These are phyloP conservation scores for Raddia distichophylla DNA, from an alignment of 176 grass and related monocot species.

Conservation along the genomic window DNA sequence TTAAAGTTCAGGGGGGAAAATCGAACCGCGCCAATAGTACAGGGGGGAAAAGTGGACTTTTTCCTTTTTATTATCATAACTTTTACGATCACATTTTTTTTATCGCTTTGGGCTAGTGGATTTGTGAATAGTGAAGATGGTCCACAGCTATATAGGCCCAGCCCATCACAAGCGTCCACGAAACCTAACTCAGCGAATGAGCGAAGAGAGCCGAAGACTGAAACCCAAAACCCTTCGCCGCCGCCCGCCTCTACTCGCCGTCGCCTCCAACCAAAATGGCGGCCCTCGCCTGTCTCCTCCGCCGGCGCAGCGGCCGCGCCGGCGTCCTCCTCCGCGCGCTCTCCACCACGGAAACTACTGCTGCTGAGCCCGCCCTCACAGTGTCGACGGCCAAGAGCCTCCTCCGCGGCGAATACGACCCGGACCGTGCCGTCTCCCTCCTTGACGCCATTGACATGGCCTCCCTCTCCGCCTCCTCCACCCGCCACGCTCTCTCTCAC, in stretches of 20 bases:
- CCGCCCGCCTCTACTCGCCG: neutral
- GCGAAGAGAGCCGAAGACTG: neutral
- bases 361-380: neutral
- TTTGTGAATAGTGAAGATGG: neutral
- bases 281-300: constrained; percentile 42
- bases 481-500: constrained; percentile 58
- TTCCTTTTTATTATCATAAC: no score
- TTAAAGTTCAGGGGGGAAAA: no score
- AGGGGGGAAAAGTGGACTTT: no score
- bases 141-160: neutral
- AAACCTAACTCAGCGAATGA: constrained; percentile 30
- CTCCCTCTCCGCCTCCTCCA: constrained; percentile 49
- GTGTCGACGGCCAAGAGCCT: constrained; percentile 23
- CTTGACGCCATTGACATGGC: constrained; percentile 54
- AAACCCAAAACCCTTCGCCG: constrained; percentile 33
- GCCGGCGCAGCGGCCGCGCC: constrained; percentile 30
- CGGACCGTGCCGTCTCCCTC: constrained; percentile 56
- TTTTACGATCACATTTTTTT: no score
- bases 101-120: neutral
- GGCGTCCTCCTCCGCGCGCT: constrained; percentile 34
- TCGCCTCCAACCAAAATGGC: constrained; percentile 39
- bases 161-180: neutral
- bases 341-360: constrained; percentile 16
- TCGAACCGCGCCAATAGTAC: no score
- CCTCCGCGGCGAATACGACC: constrained; percentile 62